Conservation (phyloP, 2,329 filamentous ascomycete species). For the Huntiella savannae region DNA sequence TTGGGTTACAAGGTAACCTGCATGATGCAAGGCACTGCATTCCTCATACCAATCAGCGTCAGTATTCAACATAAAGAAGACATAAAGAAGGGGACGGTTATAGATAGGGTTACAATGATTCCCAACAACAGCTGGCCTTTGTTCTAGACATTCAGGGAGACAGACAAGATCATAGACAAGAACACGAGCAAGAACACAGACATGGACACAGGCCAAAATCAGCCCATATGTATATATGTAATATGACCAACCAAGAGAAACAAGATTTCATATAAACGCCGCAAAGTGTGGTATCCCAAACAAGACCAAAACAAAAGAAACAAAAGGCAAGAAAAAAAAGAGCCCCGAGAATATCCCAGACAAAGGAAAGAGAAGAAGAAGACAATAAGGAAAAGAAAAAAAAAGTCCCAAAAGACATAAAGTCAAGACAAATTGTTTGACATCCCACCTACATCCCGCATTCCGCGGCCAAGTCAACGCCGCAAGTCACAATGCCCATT, state of each 20-base stretch:
- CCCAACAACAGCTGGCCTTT: neutral
- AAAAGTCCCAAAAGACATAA: no score
- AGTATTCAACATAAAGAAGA: no score
- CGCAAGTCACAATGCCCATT: no score
- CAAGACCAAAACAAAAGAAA: slow-evolving; percentile 1
- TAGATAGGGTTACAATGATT: neutral
- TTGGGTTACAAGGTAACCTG: no score
- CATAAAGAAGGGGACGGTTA: neutral
- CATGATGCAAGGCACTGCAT: neutral
- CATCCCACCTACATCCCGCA: no score
- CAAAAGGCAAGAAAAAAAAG: neutral
- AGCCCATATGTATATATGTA: neutral
- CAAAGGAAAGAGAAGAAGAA: neutral
- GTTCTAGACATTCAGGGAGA: no score
- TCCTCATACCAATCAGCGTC: neutral
- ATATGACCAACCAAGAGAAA: neutral
- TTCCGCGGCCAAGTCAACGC: no score
- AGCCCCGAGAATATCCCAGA: neutral
- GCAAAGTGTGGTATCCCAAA: slow-evolving; percentile 1
- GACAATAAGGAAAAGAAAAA: neutral
- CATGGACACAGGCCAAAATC: neutral
- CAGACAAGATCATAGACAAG: no score
- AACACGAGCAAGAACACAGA: neutral
- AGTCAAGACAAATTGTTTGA: no score
- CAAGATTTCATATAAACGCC: neutral